These are phyloP conservation scores for Cryphonectria naterciae DNA, from an alignment of 2,329 filamentous ascomycete genomes.

Conservation along the genomic window DNA sequence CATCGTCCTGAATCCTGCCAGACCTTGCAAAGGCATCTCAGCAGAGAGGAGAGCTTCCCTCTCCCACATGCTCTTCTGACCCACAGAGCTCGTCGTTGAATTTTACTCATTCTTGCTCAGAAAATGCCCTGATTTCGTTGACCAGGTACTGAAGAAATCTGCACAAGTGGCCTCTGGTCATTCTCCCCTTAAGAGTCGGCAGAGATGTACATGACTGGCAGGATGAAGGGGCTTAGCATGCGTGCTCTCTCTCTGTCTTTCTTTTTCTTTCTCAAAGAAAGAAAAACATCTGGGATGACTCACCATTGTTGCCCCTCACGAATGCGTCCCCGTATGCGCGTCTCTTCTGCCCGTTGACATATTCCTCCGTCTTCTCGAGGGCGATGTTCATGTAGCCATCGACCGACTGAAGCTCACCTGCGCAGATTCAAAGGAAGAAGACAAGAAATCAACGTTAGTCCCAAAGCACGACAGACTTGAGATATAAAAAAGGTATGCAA, in stretches of 20 bases:
- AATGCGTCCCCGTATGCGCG: constrained; percentile 93
- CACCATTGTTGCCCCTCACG: constrained; percentile 94
- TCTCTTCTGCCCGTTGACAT: constrained; percentile 80
- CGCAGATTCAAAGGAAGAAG: not conserved
- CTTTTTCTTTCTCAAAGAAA: no score
- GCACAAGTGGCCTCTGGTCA: not conserved
- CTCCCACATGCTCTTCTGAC: not conserved
- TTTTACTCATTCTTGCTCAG: not conserved
- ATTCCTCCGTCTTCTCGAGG: constrained; percentile 92
- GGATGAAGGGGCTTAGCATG: not conserved
- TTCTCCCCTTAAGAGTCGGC: constrained; percentile 53
- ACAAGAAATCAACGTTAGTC: not conserved
- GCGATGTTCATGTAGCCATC: constrained; percentile 99
- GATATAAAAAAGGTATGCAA: not conserved
- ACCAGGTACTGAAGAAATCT: not conserved
- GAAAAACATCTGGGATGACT: constrained; percentile 29
- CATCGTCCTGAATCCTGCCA: constrained; percentile 30
- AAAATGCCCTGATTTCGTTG: not conserved
- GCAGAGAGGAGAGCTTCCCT: not conserved
- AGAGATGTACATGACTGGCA: constrained; percentile 71
- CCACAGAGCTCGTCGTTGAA: not conserved
- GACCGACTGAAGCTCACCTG: constrained; percentile 93
- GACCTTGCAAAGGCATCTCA: not conserved
- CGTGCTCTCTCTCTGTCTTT: no score
- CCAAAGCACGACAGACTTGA: not conserved